These are phyloP conservation scores for Ganoderma resinaceum DNA, from an alignment of 1,284 basidiomycete species.

Conservation along the genomic window DNA sequence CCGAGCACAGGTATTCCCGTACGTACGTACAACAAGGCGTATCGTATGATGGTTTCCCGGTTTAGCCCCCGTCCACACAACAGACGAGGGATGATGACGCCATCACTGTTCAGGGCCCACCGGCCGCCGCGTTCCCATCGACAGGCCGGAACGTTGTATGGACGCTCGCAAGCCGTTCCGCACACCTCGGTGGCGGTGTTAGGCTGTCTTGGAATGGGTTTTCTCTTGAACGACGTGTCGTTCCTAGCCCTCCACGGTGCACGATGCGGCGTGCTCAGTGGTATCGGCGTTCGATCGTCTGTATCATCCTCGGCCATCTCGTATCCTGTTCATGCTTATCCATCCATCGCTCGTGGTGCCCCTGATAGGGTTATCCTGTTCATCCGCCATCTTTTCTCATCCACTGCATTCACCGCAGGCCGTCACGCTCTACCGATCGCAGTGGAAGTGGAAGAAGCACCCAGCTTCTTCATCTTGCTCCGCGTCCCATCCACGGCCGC, in stretches of 20 bases:
- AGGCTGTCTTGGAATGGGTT: neutral
- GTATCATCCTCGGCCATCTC: conserved; percentile 9
- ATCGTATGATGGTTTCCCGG: neutral
- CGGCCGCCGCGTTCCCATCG: neutral
- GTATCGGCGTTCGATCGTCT: neutral
- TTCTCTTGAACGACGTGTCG: neutral
- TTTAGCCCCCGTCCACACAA: neutral
- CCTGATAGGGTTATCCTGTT: conserved; percentile 1
- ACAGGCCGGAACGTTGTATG: neutral
- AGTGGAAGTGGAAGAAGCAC: too few relatives aligned
- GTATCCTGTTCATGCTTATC: neutral
- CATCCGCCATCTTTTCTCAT: conserved; percentile 7
- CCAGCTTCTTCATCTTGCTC: neutral
- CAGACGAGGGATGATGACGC: neutral
- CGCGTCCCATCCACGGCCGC: neutral
- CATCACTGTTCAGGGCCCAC: neutral
- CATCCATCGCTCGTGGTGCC: neutral
- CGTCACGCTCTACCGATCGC: neutral
- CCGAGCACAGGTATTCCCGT: neutral
- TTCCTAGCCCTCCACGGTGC: neutral
- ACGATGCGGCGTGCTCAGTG: neutral
- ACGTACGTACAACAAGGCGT: neutral
- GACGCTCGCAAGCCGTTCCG: neutral
- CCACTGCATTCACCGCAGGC: neutral
- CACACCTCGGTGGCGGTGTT: neutral